phyloP scores from a whole-genome alignment of 2,329 filamentous ascomycete species.

The Scytalidium sp. region DNA sequence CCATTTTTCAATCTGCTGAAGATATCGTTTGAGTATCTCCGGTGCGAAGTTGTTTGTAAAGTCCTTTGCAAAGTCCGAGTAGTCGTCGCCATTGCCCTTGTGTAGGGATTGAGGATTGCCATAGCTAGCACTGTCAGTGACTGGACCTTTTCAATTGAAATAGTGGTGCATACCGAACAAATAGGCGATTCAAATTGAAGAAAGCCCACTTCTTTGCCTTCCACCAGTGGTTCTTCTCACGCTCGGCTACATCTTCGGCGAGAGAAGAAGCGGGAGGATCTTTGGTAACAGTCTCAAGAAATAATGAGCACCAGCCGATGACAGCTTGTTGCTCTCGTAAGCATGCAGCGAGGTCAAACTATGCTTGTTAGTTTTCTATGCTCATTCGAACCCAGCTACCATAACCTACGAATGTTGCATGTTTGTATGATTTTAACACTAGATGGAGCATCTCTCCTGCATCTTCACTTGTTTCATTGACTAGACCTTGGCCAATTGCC shows the following conservation, averaged over 20 bases:
- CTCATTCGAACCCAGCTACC: slow-evolving; percentile 11
- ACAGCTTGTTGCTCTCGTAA: slow-evolving; percentile 79
- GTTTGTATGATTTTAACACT: slow-evolving; percentile 95
- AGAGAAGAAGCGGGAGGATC: slow-evolving; percentile 75
- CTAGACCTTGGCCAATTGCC: slow-evolving; percentile 81
- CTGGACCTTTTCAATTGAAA: background rate
- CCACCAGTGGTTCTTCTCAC: slow-evolving; percentile 97
- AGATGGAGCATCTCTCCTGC: slow-evolving; percentile 96
- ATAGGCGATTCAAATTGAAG: slow-evolving; percentile 93
- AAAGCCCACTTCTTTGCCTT: slow-evolving; percentile 99
- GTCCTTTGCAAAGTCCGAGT: slow-evolving; percentile 79
- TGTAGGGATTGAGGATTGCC: slow-evolving; percentile 79
- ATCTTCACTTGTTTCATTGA: slow-evolving; percentile 88
- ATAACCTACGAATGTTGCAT: slow-evolving; percentile 83
- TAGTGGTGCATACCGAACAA: slow-evolving; percentile 66
- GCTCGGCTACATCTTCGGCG: slow-evolving; percentile 74
- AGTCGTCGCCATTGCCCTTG: slow-evolving; percentile 72
- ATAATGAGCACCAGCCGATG: slow-evolving; percentile 94
- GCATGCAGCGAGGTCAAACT: slow-evolving; percentile 82
- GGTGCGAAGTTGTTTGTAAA: slow-evolving; percentile 92
- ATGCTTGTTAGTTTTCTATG: slow-evolving; percentile 27
- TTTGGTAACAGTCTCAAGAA: slow-evolving; percentile 87
- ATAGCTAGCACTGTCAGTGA: slow-evolving; percentile 56
- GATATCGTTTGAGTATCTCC: slow-evolving; percentile 92
- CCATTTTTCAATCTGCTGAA: slow-evolving; percentile 96